Conservation (phyloP, 352 stramenopile species). For the Hyaloperonospora arabidopsidis region DNA sequence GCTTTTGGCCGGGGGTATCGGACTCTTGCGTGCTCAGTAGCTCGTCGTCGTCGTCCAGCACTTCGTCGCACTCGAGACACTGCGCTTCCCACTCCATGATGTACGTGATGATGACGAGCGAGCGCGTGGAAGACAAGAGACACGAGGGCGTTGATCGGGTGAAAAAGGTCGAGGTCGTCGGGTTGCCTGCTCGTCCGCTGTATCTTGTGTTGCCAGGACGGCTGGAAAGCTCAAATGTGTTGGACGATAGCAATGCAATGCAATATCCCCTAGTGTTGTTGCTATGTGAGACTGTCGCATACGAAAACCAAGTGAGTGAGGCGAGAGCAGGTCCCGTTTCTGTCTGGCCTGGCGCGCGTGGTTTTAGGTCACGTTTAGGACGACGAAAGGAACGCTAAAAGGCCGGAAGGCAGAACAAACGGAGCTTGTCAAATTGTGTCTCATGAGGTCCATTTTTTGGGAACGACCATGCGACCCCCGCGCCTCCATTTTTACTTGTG, state of each 20-base stretch:
- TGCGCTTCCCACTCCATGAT: slow-evolving; percentile 54
- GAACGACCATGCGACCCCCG: too few relatives aligned
- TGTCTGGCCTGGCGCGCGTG: too few relatives aligned
- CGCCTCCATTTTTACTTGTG: too few relatives aligned
- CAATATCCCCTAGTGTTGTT: background rate
- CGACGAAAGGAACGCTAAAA: too few relatives aligned
- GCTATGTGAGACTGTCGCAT: slow-evolving; percentile 20
- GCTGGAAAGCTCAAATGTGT: slow-evolving; percentile 24
- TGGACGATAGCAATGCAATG: slow-evolving; percentile 26
- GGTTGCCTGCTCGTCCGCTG: background rate
- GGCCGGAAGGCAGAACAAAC: too few relatives aligned
- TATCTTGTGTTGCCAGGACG: slow-evolving; percentile 4
- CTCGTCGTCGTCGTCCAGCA: slow-evolving; percentile 60
- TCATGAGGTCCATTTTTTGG: too few relatives aligned
- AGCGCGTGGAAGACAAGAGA: slow-evolving; percentile 1
- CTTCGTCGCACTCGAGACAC: slow-evolving; percentile 74
- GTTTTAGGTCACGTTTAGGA: too few relatives aligned
- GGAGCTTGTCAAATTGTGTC: too few relatives aligned
- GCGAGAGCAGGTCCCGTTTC: background rate
- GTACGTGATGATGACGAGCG: too few relatives aligned
- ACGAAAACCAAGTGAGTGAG: slow-evolving; percentile 16
- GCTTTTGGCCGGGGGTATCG: slow-evolving; percentile 14
- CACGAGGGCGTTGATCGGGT: background rate
- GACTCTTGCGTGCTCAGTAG: slow-evolving; percentile 37
- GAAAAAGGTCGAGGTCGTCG: slow-evolving; percentile 2